Evolutionary conservation across 345 rosid species (phyloP).

Genomic region (Salix dunnii): DNA sequence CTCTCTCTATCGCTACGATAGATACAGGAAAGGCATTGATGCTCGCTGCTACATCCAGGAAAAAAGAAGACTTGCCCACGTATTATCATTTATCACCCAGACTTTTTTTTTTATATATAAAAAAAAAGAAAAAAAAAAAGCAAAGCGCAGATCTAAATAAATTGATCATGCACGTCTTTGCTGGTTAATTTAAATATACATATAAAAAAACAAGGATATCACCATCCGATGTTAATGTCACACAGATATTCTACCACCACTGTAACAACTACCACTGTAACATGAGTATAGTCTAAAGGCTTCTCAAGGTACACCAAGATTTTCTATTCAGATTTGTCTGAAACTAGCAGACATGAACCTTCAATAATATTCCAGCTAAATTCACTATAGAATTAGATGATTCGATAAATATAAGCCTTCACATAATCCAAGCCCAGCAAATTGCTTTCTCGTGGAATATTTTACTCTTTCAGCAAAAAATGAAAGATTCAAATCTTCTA

Average conservation of each 20-base stretch:
- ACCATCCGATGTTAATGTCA: not conserved
- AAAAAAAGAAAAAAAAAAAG: too few relatives aligned
- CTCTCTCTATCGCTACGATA: too few relatives aligned
- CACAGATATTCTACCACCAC: not conserved
- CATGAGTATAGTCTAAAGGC: not conserved
- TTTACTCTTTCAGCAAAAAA: not conserved
- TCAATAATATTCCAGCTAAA: conserved; percentile 22
- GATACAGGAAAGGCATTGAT: not conserved
- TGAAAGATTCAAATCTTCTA: conserved; percentile 25
- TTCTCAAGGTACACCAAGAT: not conserved
- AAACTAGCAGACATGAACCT: conserved; percentile 19
- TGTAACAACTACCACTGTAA: not conserved
- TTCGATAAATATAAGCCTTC: conserved; percentile 10
- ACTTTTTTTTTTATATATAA: too few relatives aligned
- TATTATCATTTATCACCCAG: not conserved
- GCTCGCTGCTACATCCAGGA: not conserved
- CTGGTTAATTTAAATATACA: not conserved
- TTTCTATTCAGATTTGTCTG: conserved; percentile 24
- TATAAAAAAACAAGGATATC: not conserved
- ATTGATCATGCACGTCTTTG: not conserved
- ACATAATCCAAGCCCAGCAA: conserved; percentile 23
- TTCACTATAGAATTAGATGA: conserved; percentile 21
- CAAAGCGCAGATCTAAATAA: not conserved
- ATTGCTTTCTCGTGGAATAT: not conserved
- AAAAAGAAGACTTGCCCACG: not conserved